These are phyloP conservation scores for Hawksworthiomyces lignivorus DNA, from an alignment of 2,329 filamentous ascomycete species.

Conservation along the genomic window DNA sequence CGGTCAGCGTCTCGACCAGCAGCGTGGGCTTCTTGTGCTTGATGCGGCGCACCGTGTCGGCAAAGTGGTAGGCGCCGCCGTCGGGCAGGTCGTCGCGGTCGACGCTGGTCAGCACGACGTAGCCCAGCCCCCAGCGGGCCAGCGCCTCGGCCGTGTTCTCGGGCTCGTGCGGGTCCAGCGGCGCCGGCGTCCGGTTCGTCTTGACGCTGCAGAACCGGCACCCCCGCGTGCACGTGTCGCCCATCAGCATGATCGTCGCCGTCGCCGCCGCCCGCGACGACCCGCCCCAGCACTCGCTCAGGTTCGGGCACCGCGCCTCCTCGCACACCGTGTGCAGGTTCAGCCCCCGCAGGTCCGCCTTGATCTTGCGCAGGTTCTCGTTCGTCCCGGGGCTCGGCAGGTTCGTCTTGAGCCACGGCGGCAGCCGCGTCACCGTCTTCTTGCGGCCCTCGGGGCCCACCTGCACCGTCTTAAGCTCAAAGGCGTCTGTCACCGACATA, in stretches of 20 bases:
- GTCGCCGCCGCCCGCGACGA: slow-evolving; percentile 82
- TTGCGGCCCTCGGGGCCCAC: slow-evolving; percentile 57
- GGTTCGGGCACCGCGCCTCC: slow-evolving; percentile 94
- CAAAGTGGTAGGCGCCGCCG: slow-evolving; percentile 82
- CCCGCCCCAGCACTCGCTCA: slow-evolving; percentile 96
- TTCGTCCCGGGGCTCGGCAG: slow-evolving; percentile 64
- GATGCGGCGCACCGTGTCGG: slow-evolving; percentile 89
- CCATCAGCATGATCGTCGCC: slow-evolving; percentile 99
- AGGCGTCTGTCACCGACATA: slow-evolving; percentile 46
- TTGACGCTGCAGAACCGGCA: slow-evolving; percentile 98
- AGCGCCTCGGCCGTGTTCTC: slow-evolving; percentile 95
- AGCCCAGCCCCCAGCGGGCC: slow-evolving; percentile 86
- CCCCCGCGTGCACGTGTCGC: slow-evolving; percentile 92
- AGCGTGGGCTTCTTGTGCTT: slow-evolving; percentile 74
- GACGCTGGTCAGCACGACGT: slow-evolving; percentile 89
- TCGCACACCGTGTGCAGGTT: slow-evolving; percentile 95
- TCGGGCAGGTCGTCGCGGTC: slow-evolving; percentile 89
- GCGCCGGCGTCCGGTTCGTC: slow-evolving; percentile 65
- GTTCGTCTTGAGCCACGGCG: slow-evolving; percentile 92
- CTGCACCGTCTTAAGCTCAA: slow-evolving; percentile 53
- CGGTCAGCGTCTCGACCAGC: slow-evolving; percentile 76
- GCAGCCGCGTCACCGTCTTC: slow-evolving; percentile 64
- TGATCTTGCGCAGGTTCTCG: slow-evolving; percentile 86
- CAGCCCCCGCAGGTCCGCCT: slow-evolving; percentile 82
- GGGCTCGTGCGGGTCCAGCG: slow-evolving; percentile 90